phyloP scores from a whole-genome alignment of 805 yeast species.

The Candida corydali region DNA sequence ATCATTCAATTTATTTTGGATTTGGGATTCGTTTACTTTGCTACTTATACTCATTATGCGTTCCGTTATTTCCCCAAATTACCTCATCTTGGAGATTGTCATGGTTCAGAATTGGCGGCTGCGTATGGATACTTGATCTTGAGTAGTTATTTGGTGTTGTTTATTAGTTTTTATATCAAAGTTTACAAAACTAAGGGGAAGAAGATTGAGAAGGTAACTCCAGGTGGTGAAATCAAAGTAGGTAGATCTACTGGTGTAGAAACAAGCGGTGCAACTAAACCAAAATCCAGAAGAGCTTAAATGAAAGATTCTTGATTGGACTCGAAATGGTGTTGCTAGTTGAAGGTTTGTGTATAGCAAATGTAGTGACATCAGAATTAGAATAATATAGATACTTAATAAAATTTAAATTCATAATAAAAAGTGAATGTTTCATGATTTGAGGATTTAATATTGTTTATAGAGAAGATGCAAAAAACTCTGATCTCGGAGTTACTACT shows the following conservation, averaged over 20 bases:
- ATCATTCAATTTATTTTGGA: constrained; percentile 90
- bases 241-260: constrained; percentile 13
- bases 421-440: too few species aligned
- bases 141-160: constrained; percentile 82
- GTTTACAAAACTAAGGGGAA: constrained; percentile 57
- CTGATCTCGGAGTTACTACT: too few species aligned
- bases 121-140: constrained; percentile 83
- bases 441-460: too few species aligned
- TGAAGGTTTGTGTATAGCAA: too few species aligned
- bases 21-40: constrained; percentile 86
- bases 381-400: too few species aligned
- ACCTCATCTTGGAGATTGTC: constrained; percentile 78
- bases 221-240: constrained; percentile 7
- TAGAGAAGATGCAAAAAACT: too few species aligned
- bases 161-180: constrained; percentile 88
- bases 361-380: too few species aligned
- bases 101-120: constrained; percentile 93
- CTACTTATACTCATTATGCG: constrained; percentile 88
- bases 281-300: constrained; percentile 35
- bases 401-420: too few species aligned
- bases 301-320: too few species aligned
- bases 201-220: constrained; percentile 12
- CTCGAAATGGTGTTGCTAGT: too few species aligned
- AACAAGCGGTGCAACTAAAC: constrained; percentile 11
- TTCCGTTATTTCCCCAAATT: constrained; percentile 55